Evolutionary conservation across 192 early-diverging fungal genomes (phyloP), one percentile per base, ranked within the genome.

Genomic region (Jimgerdemannia lactiflua): DNA sequence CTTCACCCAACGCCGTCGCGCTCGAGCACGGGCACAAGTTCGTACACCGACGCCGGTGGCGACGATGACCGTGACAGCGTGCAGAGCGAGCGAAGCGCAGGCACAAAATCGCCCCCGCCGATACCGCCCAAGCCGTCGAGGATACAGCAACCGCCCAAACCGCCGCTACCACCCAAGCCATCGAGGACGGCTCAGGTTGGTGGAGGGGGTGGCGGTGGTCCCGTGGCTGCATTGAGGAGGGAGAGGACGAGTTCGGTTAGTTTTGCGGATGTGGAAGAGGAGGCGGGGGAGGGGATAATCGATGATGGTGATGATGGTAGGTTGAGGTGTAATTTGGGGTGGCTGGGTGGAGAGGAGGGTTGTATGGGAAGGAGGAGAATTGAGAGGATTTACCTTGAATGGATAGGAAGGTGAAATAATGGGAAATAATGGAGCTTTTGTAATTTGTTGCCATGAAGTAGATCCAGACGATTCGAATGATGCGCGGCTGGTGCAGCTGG

Each of bases 151-250:
- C 80, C 82, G 3, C 81, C 74, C 29, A 87, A 90, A 78, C 88
- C 88, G 18, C 80, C 78, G 4, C 20, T 89, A 71, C 88, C 88
- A 42, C 88, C 88, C 40, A 89, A 89, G 70, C 89, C 89, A 40
- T 79, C 79, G n/a, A 77, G 80, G 29, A 64, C 69, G 20, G 40
- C 69, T 10, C 65, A 43, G 40, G 69, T 75, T 1, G 4, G 44
- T 59, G 44, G 43, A 4, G 43, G 4, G n/a, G 11, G 4, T 4
- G 11, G 4, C 6, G 17, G n/a, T 63, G 7, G 4, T 20, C 9
- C 17, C 59, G 4, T 42, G 69, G n/a, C 75, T n/a, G 29, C 44
- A 71, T 44, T 43, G 40, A 10, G 78, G 42, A 49, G 68, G 44
- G 4, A 42, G 73, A 40, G 79, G 71, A 67, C 78, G 43, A 70